Evolutionary conservation across 495 filamentous ascomycete genomes (phyloP), one percentile per base, ranked within the genome.

Genomic region (Penicillium daleae): DNA sequence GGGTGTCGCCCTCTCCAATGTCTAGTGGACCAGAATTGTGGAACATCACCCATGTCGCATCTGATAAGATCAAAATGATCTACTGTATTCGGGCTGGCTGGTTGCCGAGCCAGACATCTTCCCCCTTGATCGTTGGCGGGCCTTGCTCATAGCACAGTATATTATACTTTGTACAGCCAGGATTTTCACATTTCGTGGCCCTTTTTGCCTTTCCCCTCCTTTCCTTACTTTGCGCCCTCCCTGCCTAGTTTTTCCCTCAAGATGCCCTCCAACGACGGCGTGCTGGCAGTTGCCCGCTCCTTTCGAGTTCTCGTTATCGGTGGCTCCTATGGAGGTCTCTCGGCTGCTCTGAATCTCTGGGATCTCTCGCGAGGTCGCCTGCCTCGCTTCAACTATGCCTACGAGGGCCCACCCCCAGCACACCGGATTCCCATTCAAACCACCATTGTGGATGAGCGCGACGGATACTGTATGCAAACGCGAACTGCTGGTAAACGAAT

Each of bases 371-470:
- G 77, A 29, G 84, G 83, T 21, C 75, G 71, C 7, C 51, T 68
- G 0, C 54, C 73, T 55, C 75, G 79, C 19, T 80, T 78, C 62
- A 74, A 73, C 31, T 71, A 60, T 33, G 66, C 68, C 24, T 56
- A 67, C 7, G 63, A 72, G 9, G 63, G 63, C 22, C 67, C 70
- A 15, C 57, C 68, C 7, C 70, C 71, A 7, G 56, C 73, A 21
- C 70, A 71, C 27, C 71, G 73, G 17, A 78, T 86, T 35, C 77
- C 82, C 1, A 65, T 90, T 21, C 77, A 89, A 39, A 85, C 90
- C 50, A 90, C 87, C 10, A 78, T 92, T 9, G 83, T 90, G 6
- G 88, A 92, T 65, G 86, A 90, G 60, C 77, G 86, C 24, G 89
- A 92, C 79, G 89, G 89, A 27, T 90, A 83, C 71, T 90, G 87